Evolutionary conservation across 305 asterid genomes (phyloP).

Genomic region (Stenogyne calaminthoides): DNA sequence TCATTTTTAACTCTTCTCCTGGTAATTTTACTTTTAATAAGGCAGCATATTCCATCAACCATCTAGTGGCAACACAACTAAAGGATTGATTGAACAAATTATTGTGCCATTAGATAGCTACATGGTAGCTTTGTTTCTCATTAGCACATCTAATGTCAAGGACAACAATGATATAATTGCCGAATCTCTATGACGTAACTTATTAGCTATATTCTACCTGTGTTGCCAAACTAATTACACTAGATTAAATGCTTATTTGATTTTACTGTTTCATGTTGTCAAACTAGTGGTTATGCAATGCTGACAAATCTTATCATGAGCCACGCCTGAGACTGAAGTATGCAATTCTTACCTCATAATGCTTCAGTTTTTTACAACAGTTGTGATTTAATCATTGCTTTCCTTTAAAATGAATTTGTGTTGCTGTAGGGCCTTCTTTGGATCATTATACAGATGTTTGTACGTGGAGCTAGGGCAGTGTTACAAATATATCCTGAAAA

Average conservation of each 20-base stretch:
- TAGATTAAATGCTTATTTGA: conserved; percentile 24
- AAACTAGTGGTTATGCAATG: conserved; percentile 96
- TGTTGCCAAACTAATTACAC: neutral
- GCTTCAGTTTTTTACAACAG: conserved; percentile 11
- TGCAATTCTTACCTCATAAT: conserved; percentile 31
- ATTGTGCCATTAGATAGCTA: conserved; percentile 2
- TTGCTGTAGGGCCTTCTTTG: conserved; percentile 80
- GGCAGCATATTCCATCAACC: conserved; percentile 4
- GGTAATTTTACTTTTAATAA: no score
- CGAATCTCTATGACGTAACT: neutral
- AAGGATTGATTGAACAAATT: neutral
- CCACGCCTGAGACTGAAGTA: conserved; percentile 94
- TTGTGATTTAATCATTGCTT: conserved; percentile 5
- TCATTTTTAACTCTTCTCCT: conserved; percentile 30
- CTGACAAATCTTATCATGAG: conserved; percentile 92
- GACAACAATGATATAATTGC: neutral
- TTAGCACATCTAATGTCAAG: neutral
- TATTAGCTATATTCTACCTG: neutral
- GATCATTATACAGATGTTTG: conserved; percentile 78
- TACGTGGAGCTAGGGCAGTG: conserved; percentile 95
- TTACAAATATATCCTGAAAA: conserved; percentile 91
- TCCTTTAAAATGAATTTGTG: conserved; percentile 1
- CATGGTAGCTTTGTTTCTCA: conserved; percentile 5
- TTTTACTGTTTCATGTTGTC: conserved; percentile 32
- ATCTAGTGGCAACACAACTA: neutral